Percentiles rank a stretch among this genome's conserved stretches.
Conservation (phyloP, 2,329 filamentous ascomycete species). For the Paracamarosporium sp. region DNA sequence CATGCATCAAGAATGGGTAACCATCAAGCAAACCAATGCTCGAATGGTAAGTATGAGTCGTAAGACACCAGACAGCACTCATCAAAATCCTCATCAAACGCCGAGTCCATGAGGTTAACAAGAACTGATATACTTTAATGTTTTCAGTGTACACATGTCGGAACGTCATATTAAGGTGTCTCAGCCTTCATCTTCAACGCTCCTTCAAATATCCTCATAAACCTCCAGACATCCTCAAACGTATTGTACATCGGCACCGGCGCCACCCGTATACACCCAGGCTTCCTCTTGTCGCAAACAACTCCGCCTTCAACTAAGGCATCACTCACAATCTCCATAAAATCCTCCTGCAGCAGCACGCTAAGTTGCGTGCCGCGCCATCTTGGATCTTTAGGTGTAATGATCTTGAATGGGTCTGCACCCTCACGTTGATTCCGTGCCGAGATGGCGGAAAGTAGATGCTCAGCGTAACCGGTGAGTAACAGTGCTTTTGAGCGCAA, state of each 20-base stretch:
- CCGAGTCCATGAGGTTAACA: too few relatives aligned
- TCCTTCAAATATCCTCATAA: conserved; percentile 55
- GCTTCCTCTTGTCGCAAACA: conserved; percentile 82
- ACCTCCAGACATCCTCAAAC: conserved; percentile 70
- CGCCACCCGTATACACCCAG: conserved; percentile 83
- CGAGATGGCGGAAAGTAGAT: conserved; percentile 32
- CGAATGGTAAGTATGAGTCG: too few relatives aligned
- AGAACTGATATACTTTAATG: too few relatives aligned
- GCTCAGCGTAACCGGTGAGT: conserved; percentile 70
- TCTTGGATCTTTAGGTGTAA: conserved; percentile 72
- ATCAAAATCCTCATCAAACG: too few relatives aligned
- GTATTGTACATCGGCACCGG: conserved; percentile 85
- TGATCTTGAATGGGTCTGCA: conserved; percentile 51
- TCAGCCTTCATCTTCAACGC: conserved; percentile 36
- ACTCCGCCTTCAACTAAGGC: conserved; percentile 73
- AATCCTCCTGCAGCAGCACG: conserved; percentile 69
- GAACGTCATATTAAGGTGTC: not conserved
- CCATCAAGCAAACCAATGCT: too few relatives aligned
- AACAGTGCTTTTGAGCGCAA: conserved; percentile 74
- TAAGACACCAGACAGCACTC: too few relatives aligned
- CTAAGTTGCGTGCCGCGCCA: conserved; percentile 83
- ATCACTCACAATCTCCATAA: conserved; percentile 71
- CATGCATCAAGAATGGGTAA: too few relatives aligned
- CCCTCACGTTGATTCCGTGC: conserved; percentile 26
- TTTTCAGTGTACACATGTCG: too few relatives aligned